Base-by-base conservation (phyloP, 2,329 filamentous ascomycete species). In the Davidsoniella eucalypti region DNA sequence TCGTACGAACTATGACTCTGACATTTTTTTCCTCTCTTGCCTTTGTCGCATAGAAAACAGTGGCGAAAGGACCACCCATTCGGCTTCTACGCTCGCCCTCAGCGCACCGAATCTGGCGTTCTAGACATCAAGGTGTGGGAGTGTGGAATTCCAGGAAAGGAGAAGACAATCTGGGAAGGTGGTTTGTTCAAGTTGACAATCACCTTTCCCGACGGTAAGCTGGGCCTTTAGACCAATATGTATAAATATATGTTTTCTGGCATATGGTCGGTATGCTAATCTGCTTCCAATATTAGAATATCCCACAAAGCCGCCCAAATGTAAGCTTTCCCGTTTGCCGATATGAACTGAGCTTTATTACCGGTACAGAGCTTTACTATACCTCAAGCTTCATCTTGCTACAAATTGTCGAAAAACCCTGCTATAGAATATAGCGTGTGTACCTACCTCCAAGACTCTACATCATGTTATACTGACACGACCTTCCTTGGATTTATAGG, bases 51-150 rank as follows among this genome's bases (percentile, higher is more conserved):
- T 58, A 94, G 88, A 56, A 96, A 94, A 69, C 87, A 94, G 69
- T 98, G 92, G 92, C 81, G 92, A 57, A 82, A 82, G 62, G 90
- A 98, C 59, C 92, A 98, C 61, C 93, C 93, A 0, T 98, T 98
- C 61, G 92, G 92, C 54, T 98, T 98, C 70, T 94, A 84, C 65
- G 92, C 92, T 21, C 86, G 88, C 62, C 92, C 93, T 10, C 71
- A 81, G 55, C 84, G 90, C 58, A 88, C 79, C 55, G 65, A 49
- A 5, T 75, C 86, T 57, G 88, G 87, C 50, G 78, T 87, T 1
- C 75, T 96, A 48, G 92, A 98, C 61, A 72, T 98, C 56, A 94
- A 95, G 73, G 77, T 80, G 56, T 98, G 92, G 92, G 88, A 96
- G 59, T 96, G 92, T 61, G 88, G 88, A 41, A 84, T 98, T 41